Evolutionary conservation across 169 alveolate genomes (phyloP).

Genomic region (Babesia divergens): DNA sequence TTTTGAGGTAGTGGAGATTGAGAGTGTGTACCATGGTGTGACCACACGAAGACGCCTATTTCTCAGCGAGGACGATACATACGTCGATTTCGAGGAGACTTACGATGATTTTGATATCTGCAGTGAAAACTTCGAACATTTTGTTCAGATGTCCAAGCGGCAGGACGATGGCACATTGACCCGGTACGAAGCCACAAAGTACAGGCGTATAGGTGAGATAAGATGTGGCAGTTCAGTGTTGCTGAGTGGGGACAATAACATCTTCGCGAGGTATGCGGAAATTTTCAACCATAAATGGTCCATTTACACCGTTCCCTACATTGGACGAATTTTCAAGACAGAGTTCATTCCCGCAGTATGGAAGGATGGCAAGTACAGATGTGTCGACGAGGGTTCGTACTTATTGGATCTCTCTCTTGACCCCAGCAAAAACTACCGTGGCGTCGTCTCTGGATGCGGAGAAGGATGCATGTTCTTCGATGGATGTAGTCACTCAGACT

Average conservation of each 20-base stretch:
- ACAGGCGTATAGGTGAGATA: conserved; percentile 27
- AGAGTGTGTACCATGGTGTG: conserved; percentile 2
- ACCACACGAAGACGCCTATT: conserved; percentile 8
- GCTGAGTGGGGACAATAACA: conserved; percentile 14
- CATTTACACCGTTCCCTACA: conserved; percentile 2
- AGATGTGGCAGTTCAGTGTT: conserved; percentile 30
- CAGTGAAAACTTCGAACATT: background rate
- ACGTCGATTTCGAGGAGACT: background rate
- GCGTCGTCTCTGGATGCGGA: conserved; percentile 26
- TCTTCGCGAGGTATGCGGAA: conserved; percentile 14
- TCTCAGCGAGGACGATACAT: background rate
- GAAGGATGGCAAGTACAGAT: conserved; percentile 11
- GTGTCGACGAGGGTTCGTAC: background rate
- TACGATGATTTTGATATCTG: conserved; percentile 44
- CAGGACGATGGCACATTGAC: background rate
- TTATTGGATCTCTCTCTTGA: conserved; percentile 3
- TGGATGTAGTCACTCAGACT: conserved; percentile 37
- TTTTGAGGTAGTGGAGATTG: conserved; percentile 20
- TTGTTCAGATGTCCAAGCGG: background rate
- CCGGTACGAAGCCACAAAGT: background rate
- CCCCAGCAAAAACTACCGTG: background rate
- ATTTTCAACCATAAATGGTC: background rate
- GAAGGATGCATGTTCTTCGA: conserved; percentile 52
- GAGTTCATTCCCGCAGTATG: conserved; percentile 17
- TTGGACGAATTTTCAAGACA: conserved; percentile 1